phyloP scores from a whole-genome alignment of 1,284 basidiomycete species.

The Cutaneotrichosporon sp. region DNA sequence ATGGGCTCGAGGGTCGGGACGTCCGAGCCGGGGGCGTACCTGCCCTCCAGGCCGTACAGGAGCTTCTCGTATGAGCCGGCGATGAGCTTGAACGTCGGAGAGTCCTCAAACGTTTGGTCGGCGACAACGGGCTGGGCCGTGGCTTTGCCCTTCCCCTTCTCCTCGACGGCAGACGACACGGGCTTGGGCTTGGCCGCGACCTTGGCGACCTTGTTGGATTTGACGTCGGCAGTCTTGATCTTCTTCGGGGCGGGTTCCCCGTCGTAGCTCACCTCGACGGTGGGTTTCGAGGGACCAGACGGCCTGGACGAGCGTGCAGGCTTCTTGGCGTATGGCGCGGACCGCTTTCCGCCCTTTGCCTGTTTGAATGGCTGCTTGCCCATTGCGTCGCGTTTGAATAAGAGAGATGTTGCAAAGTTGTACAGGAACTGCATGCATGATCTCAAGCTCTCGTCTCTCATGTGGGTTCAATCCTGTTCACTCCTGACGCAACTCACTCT shows the following conservation, averaged over 20 bases:
- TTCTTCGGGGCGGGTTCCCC: constrained; percentile 9
- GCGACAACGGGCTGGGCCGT: constrained; percentile 11
- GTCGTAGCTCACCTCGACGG: constrained; percentile 40
- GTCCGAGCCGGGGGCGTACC: constrained; percentile 32
- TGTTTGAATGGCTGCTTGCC: constrained; percentile 28
- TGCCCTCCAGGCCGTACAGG: constrained; percentile 81
- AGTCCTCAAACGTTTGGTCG: constrained; percentile 4
- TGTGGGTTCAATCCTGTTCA: no score
- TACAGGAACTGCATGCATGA: background rate
- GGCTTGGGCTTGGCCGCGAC: constrained; percentile 21
- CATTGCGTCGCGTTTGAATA: constrained; percentile 17
- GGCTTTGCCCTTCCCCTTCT: constrained; percentile 17
- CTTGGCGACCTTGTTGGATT: constrained; percentile 5
- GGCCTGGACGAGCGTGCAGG: constrained; percentile 14
- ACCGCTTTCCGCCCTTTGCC: constrained; percentile 15
- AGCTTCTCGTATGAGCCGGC: constrained; percentile 94
- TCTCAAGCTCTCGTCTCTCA: no score
- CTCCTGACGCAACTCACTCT: no score
- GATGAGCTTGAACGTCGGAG: constrained; percentile 75
- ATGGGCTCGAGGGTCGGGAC: constrained; percentile 61
- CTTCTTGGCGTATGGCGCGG: constrained; percentile 17
- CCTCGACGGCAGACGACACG: constrained; percentile 15
- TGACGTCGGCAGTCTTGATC: background rate
- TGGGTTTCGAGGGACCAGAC: constrained; percentile 25
- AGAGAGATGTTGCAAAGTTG: background rate